Percentiles rank a stretch among this genome's conserved stretches.
Evolutionary conservation across 2,329 filamentous ascomycete genomes (phyloP).

Genomic region (Blastomyces gilchristii): DNA sequence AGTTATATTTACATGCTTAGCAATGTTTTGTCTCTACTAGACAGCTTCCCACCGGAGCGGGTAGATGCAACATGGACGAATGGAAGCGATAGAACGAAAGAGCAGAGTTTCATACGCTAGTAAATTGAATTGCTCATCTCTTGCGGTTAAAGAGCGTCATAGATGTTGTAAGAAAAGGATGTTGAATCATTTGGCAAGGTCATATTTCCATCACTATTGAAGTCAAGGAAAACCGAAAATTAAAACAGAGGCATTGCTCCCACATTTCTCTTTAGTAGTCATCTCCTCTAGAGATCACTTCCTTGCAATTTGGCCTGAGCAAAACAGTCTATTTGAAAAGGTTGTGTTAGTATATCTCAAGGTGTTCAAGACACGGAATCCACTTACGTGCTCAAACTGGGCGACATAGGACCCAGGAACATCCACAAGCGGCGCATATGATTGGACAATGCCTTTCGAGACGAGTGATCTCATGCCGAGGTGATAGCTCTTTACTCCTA

Average conservation of each 20-base stretch:
- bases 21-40: too few species aligned
- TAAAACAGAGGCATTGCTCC: not conserved
- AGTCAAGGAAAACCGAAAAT: not conserved
- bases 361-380: conserved; percentile 18
- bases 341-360: conserved; percentile 13
- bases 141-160: not conserved
- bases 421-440: conserved; percentile 49
- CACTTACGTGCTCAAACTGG: conserved; percentile 50
- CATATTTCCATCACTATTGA: not conserved
- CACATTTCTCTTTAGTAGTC: conserved; percentile 36
- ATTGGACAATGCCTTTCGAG: conserved; percentile 47
- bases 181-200: not conserved
- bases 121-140: not conserved
- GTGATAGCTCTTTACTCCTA: conserved; percentile 51
- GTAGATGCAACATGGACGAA: too few species aligned
- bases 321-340: conserved; percentile 36
- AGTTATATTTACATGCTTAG: too few species aligned
- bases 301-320: conserved; percentile 38
- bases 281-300: conserved; percentile 44
- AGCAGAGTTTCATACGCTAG: too few species aligned
- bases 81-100: too few species aligned
- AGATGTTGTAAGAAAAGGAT: not conserved
- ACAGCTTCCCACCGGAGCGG: too few species aligned
- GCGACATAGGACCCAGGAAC: conserved; percentile 52
- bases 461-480: conserved; percentile 51